phyloP scores from a whole-genome alignment of 495 filamentous ascomycete species.

The Cercophora samala region DNA sequence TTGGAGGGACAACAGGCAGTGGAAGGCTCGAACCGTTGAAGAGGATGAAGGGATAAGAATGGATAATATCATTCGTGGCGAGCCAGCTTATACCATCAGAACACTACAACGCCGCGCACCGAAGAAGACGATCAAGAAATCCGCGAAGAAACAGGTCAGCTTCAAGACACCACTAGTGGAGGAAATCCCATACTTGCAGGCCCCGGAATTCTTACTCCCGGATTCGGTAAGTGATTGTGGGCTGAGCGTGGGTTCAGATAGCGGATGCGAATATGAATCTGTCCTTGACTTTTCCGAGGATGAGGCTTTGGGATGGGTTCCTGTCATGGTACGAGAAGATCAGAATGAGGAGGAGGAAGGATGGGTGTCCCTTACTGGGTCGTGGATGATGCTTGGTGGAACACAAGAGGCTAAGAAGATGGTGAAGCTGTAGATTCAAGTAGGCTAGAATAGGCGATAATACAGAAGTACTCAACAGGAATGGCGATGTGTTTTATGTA shows the following conservation, averaged over 20 bases:
- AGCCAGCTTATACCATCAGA: neutral
- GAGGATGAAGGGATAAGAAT: constrained; percentile 1
- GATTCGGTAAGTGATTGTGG: neutral
- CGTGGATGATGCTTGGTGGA: constrained; percentile 10
- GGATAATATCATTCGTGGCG: neutral
- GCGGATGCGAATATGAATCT: neutral
- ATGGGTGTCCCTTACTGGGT: constrained; percentile 19
- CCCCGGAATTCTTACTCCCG: neutral
- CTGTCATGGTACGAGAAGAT: constrained; percentile 17
- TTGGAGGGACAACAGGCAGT: neutral
- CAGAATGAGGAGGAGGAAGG: constrained; percentile 7
- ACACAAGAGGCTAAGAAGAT: neutral
- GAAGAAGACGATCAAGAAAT: neutral
- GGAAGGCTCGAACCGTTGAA: constrained; percentile 2
- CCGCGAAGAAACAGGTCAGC: neutral
- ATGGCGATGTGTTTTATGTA: too few species aligned
- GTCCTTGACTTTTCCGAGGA: constrained; percentile 4
- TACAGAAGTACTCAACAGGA: too few species aligned
- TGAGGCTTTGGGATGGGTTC: constrained; percentile 11
- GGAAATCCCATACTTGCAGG: neutral
- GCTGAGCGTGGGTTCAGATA: constrained; percentile 3
- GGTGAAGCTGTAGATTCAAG: neutral
- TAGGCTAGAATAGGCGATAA: too few species aligned
- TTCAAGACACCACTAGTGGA: neutral
- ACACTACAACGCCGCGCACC: neutral